Base-by-base conservation (phyloP, 495 filamentous ascomycete genomes). In the Penicillium chermesinum region DNA sequence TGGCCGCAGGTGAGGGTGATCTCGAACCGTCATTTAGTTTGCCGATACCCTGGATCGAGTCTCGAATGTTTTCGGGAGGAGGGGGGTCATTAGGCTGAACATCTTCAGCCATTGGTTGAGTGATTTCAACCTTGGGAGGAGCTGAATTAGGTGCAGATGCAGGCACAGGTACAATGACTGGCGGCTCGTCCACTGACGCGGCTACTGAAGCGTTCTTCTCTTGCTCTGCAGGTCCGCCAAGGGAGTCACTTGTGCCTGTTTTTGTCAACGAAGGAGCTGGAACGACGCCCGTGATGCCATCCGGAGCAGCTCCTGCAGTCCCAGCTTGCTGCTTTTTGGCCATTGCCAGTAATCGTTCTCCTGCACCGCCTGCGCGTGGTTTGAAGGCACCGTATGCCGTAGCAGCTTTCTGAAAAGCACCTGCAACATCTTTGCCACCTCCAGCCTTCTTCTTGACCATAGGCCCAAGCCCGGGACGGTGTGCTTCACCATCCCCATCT, bases 241-340 rank as follows among this genome's bases (percentile, higher is more conserved):
- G 36, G 4, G 58, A 52, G 37, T 69, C 69, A 14, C 53, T 70
- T 32, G 52, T 30, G 35, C 13, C 49, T 27, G 64, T 55, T 16
- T 72, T 66, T 8, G 44, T 38, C 7, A 76, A 59, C 7, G 65
- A 82, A 3, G 89, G 88, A 1, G 89, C 86, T 4, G 88, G 89
- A 10, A 95, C 82, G 40, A 96, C 89, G 30, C 83, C 79, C 2
- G 84, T 93, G 47, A 96, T 91, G 5, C 90, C 90, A 73, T 96
- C 89, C 6, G 87, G 83, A 22, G 84, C 88, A 17, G 80, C 75
- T 15, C 57, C 64, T 27, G 25, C 10, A 10, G 25, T 30, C 13
- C 63, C 61, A 4, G 57, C 69, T 53, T 87, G 80, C 49, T 72
- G 75, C 44, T 80, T 72, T 25, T 78, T 76, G 14, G 67, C 67